Evolutionary conservation across 2,329 filamentous ascomycete species (phyloP).

Genomic region (Zymoseptoria tritici): DNA sequence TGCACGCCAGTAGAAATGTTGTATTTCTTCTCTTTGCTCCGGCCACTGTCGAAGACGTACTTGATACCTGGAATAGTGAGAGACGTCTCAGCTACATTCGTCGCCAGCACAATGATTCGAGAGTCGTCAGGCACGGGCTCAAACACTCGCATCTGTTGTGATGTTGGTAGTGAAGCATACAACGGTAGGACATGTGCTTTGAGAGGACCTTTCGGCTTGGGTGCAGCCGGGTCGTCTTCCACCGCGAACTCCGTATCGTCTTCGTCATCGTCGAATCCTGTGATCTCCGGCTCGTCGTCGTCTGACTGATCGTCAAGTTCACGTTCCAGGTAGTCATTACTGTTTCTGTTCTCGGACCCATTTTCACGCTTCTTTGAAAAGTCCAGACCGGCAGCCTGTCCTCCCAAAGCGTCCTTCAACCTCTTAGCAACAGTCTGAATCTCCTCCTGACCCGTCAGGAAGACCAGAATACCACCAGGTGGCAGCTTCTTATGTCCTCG

Average conservation of each 20-base stretch:
- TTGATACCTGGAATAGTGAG: conserved; percentile 91
- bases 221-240: conserved; percentile 44
- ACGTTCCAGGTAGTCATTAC: conserved; percentile 27
- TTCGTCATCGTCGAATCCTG: conserved; percentile 53
- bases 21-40: conserved; percentile 86
- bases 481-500: conserved; percentile 85
- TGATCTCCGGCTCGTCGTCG: conserved; percentile 54
- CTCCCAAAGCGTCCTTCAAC: conserved; percentile 60
- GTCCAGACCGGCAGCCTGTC: conserved; percentile 34
- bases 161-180: conserved; percentile 84
- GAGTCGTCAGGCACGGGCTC: conserved; percentile 71
- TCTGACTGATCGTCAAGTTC: conserved; percentile 40
- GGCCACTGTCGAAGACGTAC: conserved; percentile 91
- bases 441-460: conserved; percentile 88
- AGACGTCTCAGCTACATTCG: conserved; percentile 95
- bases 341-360: neutral
- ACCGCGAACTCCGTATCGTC: conserved; percentile 47
- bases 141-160: conserved; percentile 86
- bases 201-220: conserved; percentile 41
- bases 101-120: conserved; percentile 80
- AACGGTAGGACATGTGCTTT: conserved; percentile 86
- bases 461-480: conserved; percentile 84
- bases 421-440: conserved; percentile 76
- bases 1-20: conserved; percentile 86
- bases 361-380: conserved; percentile 3